Conservation (phyloP, 768 basidiomycete species). For the Calocybe indica region DNA sequence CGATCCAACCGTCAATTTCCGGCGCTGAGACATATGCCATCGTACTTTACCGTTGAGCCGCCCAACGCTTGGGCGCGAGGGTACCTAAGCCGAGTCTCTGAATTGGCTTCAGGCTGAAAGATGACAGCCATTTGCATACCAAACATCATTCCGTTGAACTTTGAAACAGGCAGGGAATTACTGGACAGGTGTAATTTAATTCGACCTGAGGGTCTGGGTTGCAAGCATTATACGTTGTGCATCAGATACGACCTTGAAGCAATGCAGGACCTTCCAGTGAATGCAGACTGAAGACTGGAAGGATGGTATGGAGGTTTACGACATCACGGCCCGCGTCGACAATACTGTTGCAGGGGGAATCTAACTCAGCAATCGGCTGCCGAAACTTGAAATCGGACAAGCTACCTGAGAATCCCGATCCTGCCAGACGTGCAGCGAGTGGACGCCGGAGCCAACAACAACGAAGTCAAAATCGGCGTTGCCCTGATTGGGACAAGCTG, state of each 20-base stretch:
- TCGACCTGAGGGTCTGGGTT: constrained; percentile 17
- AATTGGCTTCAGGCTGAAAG: background rate
- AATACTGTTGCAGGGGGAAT: no score
- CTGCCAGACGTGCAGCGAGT: constrained; percentile 17
- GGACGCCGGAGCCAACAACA: constrained; percentile 21
- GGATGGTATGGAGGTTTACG: constrained; percentile 20
- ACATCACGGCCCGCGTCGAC: constrained; percentile 23
- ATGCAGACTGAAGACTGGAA: constrained; percentile 18
- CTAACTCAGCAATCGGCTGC: no score
- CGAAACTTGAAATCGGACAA: no score
- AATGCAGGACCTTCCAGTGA: constrained; percentile 17
- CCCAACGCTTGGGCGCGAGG: constrained; percentile 22
- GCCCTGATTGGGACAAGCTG: constrained; percentile 4
- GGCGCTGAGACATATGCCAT: no score
- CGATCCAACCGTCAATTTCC: background rate
- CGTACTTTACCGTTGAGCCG: constrained; percentile 23
- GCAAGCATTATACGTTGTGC: background rate
- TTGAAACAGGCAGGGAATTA: constrained; percentile 20
- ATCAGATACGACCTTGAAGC: background rate
- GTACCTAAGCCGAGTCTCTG: constrained; percentile 13
- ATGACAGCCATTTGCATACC: constrained; percentile 10
- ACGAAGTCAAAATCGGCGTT: constrained; percentile 18
- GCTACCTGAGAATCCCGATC: constrained; percentile 19
- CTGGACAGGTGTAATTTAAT: constrained; percentile 21
- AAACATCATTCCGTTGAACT: constrained; percentile 15